Percentiles rank a stretch among this genome's conserved stretches.
Evolutionary conservation across 2,329 filamentous ascomycete species (phyloP).

Genomic region (Cercospora sojina): DNA sequence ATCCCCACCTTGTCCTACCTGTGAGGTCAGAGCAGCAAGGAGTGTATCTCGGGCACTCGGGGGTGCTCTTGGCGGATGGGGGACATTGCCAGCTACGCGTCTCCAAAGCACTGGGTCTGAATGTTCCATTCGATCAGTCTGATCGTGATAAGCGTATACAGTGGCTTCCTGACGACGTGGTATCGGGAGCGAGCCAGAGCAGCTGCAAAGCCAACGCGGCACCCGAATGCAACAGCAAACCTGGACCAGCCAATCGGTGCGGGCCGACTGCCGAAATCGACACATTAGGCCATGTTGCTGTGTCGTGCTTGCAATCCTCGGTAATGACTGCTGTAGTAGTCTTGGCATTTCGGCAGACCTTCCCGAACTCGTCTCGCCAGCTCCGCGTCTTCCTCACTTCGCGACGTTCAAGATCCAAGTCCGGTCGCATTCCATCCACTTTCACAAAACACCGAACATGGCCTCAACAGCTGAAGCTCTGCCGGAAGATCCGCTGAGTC

Average conservation of each 20-base stretch:
- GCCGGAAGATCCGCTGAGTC: conserved; percentile 66
- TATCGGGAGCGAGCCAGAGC: not conserved
- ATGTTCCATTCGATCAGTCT: too few relatives aligned
- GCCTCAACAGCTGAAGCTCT: conserved; percentile 42
- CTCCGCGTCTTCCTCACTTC: conserved; percentile 6
- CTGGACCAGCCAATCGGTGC: too few relatives aligned
- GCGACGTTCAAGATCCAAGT: not conserved
- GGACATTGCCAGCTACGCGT: too few relatives aligned
- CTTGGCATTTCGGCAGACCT: conserved; percentile 1
- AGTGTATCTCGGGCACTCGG: not conserved
- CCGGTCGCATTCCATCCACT: not conserved
- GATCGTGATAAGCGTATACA: too few relatives aligned
- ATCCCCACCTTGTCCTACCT: not conserved
- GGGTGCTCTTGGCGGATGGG: not conserved
- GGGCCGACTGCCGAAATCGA: too few relatives aligned
- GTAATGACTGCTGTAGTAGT: too few relatives aligned
- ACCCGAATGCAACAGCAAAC: not conserved
- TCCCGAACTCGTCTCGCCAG: not conserved
- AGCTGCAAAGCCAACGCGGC: not conserved
- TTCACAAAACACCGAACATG: conserved; percentile 4
- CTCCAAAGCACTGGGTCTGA: too few relatives aligned
- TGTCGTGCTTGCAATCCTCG: too few relatives aligned
- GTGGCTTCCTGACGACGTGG: not conserved
- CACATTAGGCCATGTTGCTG: too few relatives aligned
- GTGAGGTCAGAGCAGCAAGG: not conserved